Conservation (phyloP, 768 basidiomycete species). For the Amanita subjunquillea region DNA sequence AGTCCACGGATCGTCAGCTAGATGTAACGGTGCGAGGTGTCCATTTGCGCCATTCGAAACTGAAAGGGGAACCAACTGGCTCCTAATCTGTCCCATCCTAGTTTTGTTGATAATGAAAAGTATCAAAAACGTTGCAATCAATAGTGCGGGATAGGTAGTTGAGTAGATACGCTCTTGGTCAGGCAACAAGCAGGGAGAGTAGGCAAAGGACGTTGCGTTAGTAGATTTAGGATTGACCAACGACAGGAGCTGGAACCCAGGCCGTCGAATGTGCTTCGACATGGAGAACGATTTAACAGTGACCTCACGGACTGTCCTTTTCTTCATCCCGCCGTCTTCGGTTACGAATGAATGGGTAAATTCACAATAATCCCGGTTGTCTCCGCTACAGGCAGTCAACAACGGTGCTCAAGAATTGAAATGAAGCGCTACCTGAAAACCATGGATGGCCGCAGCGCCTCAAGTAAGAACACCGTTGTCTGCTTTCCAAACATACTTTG, state of each 20-base stretch:
- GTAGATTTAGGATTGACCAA: constrained; percentile 28
- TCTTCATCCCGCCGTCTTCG: constrained; percentile 12
- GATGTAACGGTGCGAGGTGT: background rate
- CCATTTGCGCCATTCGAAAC: background rate
- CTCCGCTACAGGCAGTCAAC: constrained; percentile 40
- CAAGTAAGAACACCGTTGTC: constrained; percentile 64
- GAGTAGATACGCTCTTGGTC: constrained; percentile 53
- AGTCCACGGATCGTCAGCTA: constrained; percentile 1
- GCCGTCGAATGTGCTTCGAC: constrained; percentile 56
- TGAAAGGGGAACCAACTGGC: constrained; percentile 6
- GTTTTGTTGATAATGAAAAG: constrained; percentile 34
- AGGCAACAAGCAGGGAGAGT: constrained; percentile 73
- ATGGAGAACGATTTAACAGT: constrained; percentile 85
- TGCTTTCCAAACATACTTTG: constrained; percentile 77
- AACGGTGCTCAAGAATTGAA: constrained; percentile 2
- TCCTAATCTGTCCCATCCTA: constrained; percentile 18
- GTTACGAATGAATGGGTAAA: constrained; percentile 37
- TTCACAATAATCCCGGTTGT: constrained; percentile 91
- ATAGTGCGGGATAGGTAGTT: constrained; percentile 52
- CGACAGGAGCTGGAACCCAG: constrained; percentile 83
- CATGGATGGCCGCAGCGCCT: constrained; percentile 49
- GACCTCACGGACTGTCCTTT: constrained; percentile 49
- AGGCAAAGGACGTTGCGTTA: constrained; percentile 37
- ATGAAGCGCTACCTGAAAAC: constrained; percentile 53
- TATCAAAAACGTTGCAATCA: constrained; percentile 40